Conservation (phyloP, 257 asterid genomes). For the Ajuga chamaepitys region DNA sequence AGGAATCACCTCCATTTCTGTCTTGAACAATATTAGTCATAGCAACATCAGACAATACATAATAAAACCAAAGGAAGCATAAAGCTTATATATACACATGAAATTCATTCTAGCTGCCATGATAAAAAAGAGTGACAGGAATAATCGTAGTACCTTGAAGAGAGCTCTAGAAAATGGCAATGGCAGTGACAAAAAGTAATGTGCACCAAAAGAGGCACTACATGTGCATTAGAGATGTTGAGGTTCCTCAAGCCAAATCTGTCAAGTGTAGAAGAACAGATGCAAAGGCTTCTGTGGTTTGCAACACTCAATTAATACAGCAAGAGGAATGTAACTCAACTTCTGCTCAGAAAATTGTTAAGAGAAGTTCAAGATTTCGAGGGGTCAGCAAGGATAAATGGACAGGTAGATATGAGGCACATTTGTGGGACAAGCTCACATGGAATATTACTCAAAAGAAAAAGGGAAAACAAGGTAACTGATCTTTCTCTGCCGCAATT, state of each 20-base stretch:
- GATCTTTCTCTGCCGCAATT: not conserved
- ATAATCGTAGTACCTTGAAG: not conserved
- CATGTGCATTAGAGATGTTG: not conserved
- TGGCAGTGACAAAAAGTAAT: constrained; percentile 11
- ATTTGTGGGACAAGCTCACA: constrained; percentile 61
- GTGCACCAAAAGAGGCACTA: constrained; percentile 1
- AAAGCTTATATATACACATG: constrained; percentile 20
- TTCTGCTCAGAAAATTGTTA: constrained; percentile 15
- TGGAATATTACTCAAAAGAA: constrained; percentile 60
- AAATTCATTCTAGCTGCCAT: constrained; percentile 2
- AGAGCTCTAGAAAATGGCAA: constrained; percentile 13
- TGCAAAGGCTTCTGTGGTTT: not conserved
- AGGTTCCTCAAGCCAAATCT: constrained; percentile 11
- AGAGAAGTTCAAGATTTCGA: constrained; percentile 24
- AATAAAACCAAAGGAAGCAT: constrained; percentile 15
- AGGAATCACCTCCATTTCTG: constrained; percentile 14
- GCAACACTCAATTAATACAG: not conserved
- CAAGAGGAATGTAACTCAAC: not conserved
- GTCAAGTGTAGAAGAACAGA: constrained; percentile 17
- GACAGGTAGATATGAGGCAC: constrained; percentile 61
- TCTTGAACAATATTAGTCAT: not conserved
- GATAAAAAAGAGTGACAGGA: not conserved
- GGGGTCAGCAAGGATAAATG: constrained; percentile 43
- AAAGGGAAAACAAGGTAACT: constrained; percentile 51
- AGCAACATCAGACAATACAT: constrained; percentile 9